Conservation (phyloP, 371 early-diverging fungal species). For the Basidiobolus meristosporus region DNA sequence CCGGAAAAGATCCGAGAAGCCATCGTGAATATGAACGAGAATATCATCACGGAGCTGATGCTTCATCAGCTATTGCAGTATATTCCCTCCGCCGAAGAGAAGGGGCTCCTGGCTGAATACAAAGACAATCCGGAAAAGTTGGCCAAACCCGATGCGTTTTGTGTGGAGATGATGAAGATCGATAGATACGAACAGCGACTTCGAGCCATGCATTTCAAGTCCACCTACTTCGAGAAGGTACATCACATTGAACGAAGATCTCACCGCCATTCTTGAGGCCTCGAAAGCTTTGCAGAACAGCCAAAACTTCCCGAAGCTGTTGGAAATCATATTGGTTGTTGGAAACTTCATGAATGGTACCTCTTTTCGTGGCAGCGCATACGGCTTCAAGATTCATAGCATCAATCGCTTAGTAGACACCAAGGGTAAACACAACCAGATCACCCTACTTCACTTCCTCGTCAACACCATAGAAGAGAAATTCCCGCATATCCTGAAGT, state of each 20-base stretch:
- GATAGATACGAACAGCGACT: constrained; percentile 63
- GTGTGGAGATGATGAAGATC: constrained; percentile 47
- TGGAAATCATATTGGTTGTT: constrained; percentile 56
- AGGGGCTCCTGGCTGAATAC: constrained; percentile 4
- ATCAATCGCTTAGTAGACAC: constrained; percentile 73
- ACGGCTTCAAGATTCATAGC: constrained; percentile 74
- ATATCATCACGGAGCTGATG: constrained; percentile 36
- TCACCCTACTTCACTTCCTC: constrained; percentile 64
- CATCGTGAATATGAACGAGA: constrained; percentile 38
- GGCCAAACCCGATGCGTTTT: not conserved
- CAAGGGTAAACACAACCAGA: constrained; percentile 45
- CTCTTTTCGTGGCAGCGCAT: constrained; percentile 72
- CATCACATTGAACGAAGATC: constrained; percentile 40
- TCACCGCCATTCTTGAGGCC: constrained; percentile 20
- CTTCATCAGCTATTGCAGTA: constrained; percentile 39
- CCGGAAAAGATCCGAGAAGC: constrained; percentile 30
- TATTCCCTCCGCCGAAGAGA: constrained; percentile 55
- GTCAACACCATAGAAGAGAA: constrained; percentile 43
- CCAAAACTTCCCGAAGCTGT: constrained; percentile 20
- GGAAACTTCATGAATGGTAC: constrained; percentile 88
- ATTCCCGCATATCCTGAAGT: constrained; percentile 38
- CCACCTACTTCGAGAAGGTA: constrained; percentile 54
- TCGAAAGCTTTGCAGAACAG: constrained; percentile 27
- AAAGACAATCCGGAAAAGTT: constrained; percentile 1
- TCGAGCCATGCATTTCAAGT: constrained; percentile 48